Evolutionary conservation across 306 rosid species (phyloP), one percentile per base, ranked within the genome.

Genomic region (Sicyos baderoa): DNA sequence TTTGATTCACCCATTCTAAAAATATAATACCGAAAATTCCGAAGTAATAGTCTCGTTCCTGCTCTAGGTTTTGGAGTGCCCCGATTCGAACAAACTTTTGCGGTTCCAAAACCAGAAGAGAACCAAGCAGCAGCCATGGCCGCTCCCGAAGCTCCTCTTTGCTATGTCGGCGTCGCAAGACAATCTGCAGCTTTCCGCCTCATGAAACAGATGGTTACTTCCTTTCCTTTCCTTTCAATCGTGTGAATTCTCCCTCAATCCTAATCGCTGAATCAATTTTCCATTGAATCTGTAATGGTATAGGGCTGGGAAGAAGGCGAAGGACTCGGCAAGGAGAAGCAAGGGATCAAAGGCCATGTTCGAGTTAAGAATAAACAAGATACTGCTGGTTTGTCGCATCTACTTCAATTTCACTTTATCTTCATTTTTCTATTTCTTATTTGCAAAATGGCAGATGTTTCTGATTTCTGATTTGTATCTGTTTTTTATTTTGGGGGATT

Each of bases 261-360:
- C 13, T 0, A 5, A 15, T 25, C n/a, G 5, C 8, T 1, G 16
- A 42, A 6, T 42, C n/a, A n/a, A n/a, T 44, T 44, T 0, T 19
- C 53, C 44, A 6, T 18, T 13, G 16, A 64, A 64, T 19, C 23
- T 44, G 2, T 64, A 21, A 15, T 22, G 22, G 5, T 27, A 0
- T n/a, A 89, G 98, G 99, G 99, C 0, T 90, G 99, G 99, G 96
- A 94, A 85, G 99, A 94, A 94, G 99, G 99, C 1, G 96, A 94
- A 76, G 99, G 97, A 16, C 96, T 90, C 17, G 99, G 97, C 9
- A 90, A 90, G 76, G 97, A 94, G 32, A 90, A 88, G 79, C 97
- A 94, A 72, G 97, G 99, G 23, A 94, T 94, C 80, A 94, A 94
- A 76, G 96, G 95, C 49, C 22, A 88, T 22, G 97, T 93, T 68